Percentiles rank a stretch among this genome's conserved stretches.
phyloP scores from a whole-genome alignment of 352 stramenopile species.

The Phytophthora hibernalis region DNA sequence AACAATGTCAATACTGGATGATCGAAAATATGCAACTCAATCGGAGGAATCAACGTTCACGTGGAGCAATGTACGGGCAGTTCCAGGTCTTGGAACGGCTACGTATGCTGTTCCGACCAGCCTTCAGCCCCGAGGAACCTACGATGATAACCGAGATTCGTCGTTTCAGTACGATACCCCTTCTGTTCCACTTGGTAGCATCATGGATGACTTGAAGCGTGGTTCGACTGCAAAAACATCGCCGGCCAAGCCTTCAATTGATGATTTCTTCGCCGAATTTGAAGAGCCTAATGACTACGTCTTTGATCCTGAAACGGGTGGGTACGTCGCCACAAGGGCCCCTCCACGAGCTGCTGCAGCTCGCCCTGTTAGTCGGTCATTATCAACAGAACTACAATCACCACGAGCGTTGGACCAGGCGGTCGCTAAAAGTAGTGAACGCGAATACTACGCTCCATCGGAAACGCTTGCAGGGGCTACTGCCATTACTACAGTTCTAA shows the following conservation, averaged over 20 bases:
- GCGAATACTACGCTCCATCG: constrained; percentile 4
- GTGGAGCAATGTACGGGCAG: constrained; percentile 48
- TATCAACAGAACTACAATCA: constrained; percentile 14
- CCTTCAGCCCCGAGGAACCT: constrained; percentile 24
- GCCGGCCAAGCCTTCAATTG: constrained; percentile 44
- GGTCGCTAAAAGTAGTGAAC: background rate
- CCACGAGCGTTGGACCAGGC: background rate
- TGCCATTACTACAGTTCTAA: background rate
- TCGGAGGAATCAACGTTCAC: constrained; percentile 35
- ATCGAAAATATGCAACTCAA: constrained; percentile 21
- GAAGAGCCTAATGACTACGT: constrained; percentile 82
- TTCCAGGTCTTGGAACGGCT: constrained; percentile 31
- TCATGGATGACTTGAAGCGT: constrained; percentile 74
- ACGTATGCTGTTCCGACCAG: constrained; percentile 58
- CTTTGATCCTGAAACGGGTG: constrained; percentile 63
- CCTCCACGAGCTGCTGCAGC: constrained; percentile 11
- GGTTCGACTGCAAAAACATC: constrained; percentile 17
- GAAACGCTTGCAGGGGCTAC: background rate
- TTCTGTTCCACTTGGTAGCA: constrained; percentile 35
- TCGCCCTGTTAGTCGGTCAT: constrained; percentile 9
- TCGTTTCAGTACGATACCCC: constrained; percentile 17
- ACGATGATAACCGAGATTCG: constrained; percentile 13
- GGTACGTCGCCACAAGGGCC: constrained; percentile 54
- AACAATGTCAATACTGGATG: constrained; percentile 27
- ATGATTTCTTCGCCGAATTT: constrained; percentile 82